phyloP scores from a whole-genome alignment of 2,329 filamentous ascomycete species.

The Purpureocillium takamizusanense region DNA sequence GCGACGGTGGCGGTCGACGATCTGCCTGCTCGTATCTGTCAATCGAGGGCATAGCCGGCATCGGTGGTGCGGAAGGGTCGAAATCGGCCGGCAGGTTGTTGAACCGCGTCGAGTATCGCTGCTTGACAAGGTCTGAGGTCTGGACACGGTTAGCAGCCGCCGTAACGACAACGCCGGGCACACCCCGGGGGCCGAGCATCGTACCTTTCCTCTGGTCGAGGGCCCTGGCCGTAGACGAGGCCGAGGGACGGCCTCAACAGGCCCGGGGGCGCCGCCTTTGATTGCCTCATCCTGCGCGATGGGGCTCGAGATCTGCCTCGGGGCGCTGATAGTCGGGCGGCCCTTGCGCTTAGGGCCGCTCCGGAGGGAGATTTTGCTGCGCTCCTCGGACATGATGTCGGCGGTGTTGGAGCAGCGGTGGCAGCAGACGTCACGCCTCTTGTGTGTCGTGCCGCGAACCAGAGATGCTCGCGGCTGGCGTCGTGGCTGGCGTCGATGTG shows the following conservation, averaged over 20 bases:
- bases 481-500: not conserved
- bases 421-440: too few relatives aligned
- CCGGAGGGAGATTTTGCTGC: slow-evolving; percentile 53
- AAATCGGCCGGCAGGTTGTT: slow-evolving; percentile 66
- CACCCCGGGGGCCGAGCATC: too few relatives aligned
- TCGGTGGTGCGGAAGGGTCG: slow-evolving; percentile 57
- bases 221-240: slow-evolving; percentile 39
- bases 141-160: slow-evolving; percentile 20
- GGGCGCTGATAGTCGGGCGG: slow-evolving; percentile 53
- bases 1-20: slow-evolving; percentile 44
- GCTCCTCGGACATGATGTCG: slow-evolving; percentile 49
- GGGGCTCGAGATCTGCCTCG: slow-evolving; percentile 53
- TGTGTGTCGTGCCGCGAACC: too few relatives aligned
- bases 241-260: slow-evolving; percentile 21
- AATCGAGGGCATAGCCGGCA: slow-evolving; percentile 57
- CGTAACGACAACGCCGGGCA: too few relatives aligned
- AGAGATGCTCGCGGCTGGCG: too few relatives aligned
- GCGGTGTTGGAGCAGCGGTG: not conserved
- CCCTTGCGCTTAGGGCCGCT: slow-evolving; percentile 51
- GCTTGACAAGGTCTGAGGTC: slow-evolving; percentile 81
- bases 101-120: slow-evolving; percentile 88
- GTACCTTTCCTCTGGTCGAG: slow-evolving; percentile 46
- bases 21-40: slow-evolving; percentile 48
- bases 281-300: slow-evolving; percentile 41
- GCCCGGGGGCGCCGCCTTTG: slow-evolving; percentile 11